These are phyloP conservation scores for Dunaliella salina DNA, from an alignment of 163 green algal genomes.

Conservation along the genomic window DNA sequence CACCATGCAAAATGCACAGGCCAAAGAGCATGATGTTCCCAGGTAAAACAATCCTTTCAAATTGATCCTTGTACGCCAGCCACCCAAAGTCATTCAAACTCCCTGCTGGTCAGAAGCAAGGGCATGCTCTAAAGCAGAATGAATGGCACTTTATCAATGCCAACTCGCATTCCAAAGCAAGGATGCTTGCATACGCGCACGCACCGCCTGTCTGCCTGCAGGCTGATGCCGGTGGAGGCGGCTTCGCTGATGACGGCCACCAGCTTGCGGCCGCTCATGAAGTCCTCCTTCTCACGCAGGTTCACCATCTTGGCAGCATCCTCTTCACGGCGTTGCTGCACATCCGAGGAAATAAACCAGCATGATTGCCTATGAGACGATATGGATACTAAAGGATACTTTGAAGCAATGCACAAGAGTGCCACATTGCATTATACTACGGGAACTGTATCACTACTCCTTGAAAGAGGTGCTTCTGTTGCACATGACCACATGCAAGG, in stretches of 20 bases:
- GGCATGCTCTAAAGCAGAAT: too few species aligned
- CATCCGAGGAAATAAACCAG: not conserved
- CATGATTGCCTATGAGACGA: too few species aligned
- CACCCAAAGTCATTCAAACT: not conserved
- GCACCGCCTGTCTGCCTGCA: conserved; percentile 48
- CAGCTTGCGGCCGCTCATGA: conserved; percentile 76
- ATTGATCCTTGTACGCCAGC: not conserved
- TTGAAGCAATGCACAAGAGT: too few species aligned
- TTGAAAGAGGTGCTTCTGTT: too few species aligned
- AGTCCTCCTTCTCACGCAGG: conserved; percentile 55
- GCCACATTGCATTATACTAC: too few species aligned
- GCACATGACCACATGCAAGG: too few species aligned
- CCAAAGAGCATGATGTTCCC: too few species aligned
- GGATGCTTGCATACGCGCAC: not conserved
- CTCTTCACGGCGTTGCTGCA: conserved; percentile 35
- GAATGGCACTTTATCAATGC: too few species aligned
- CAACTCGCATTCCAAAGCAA: too few species aligned
- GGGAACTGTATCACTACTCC: too few species aligned
- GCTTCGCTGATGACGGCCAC: conserved; percentile 86
- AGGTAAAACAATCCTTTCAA: not conserved
- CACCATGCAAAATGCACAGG: too few species aligned
- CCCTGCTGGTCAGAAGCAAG: not conserved
- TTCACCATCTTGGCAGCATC: conserved; percentile 59
- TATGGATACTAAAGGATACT: too few species aligned
- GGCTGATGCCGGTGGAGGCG: conserved; percentile 71